Base-by-base conservation (phyloP, 805 yeast species). In the Metschnikowia noctiluminum region DNA sequence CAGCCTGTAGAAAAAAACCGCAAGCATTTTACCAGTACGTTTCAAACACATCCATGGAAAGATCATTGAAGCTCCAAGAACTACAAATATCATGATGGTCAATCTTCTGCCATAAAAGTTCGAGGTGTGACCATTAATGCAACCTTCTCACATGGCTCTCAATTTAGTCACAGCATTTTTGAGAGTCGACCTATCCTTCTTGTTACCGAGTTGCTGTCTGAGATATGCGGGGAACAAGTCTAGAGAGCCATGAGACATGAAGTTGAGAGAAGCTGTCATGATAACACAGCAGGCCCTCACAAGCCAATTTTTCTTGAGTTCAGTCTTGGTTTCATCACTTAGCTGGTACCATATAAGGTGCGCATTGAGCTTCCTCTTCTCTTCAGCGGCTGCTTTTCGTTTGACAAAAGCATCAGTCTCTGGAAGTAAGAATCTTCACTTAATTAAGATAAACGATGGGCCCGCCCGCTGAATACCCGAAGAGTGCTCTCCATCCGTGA, bases 401-500 rank as follows among this genome's bases (percentile, higher is more conserved):
- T 30, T 12, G 12, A 30, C 13, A 30, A 3, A 30, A 12, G 32
- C 32, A 44, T 79, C 78, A 11, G 85, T 80, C 64, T 85, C 90
- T 3, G 86, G 86, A 42, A 51, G 52, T 38, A 68, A 63, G 51
- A 72, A 54, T 64, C 90, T 76, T 83, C 85, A 83, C 28, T 69
- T 49, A 39, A 82, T 75, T 42, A 85, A 69, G n/a, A n/a, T n/a
- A n/a, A n/a, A n/a, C n/a, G n/a, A n/a, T n/a, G n/a, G n/a, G n/a
- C n/a, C n/a, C n/a, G n/a, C n/a, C n/a, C n/a, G n/a, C n/a, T n/a
- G n/a, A n/a, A n/a, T n/a, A n/a, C n/a, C n/a, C n/a, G 63, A 80
- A 82, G 50, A 84, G 62, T 3, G 84, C 74, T 65, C 86, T 77
- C 89, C 89, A 84, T 0, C 72, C 68, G 53, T 82, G 79, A 0